Evolutionary conservation across 169 alveolate genomes (phyloP).

Genomic region (Eimeria praecox): DNA sequence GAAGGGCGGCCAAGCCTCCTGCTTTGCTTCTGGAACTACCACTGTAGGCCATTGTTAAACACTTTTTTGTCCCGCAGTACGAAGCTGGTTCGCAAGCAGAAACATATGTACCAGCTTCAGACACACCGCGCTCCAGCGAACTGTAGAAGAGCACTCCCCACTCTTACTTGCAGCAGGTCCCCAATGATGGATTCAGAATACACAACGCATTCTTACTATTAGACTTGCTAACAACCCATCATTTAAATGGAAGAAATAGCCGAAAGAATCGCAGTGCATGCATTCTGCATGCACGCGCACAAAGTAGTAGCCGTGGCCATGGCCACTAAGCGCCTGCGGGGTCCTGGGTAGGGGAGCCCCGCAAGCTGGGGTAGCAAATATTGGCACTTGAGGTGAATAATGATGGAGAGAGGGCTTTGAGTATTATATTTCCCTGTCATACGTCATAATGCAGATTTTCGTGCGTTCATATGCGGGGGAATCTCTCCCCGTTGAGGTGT

Average conservation of each 20-base stretch:
- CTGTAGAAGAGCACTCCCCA: background rate
- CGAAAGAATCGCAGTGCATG: background rate
- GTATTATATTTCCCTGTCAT: constrained; percentile 31
- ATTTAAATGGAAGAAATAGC: background rate
- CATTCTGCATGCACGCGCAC: background rate
- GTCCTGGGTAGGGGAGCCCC: constrained; percentile 69
- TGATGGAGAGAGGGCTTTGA: constrained; percentile 50
- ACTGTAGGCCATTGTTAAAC: background rate
- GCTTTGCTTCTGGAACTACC: background rate
- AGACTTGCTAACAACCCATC: background rate
- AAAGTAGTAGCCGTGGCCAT: constrained; percentile 12
- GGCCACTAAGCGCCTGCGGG: constrained; percentile 52
- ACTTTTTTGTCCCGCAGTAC: background rate
- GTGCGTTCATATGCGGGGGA: constrained; percentile 77
- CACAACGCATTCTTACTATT: background rate
- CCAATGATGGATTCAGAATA: background rate
- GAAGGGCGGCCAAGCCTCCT: background rate
- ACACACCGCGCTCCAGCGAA: background rate
- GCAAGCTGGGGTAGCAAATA: background rate
- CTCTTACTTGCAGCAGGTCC: background rate
- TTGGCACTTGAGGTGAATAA: background rate
- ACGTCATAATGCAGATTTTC: constrained; percentile 76
- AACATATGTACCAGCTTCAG: background rate
- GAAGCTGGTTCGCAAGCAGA: background rate
- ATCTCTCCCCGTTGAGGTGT: constrained; percentile 79